phyloP scores from a whole-genome alignment of 306 rosid species.

The Cucurbita argyrosperma region DNA sequence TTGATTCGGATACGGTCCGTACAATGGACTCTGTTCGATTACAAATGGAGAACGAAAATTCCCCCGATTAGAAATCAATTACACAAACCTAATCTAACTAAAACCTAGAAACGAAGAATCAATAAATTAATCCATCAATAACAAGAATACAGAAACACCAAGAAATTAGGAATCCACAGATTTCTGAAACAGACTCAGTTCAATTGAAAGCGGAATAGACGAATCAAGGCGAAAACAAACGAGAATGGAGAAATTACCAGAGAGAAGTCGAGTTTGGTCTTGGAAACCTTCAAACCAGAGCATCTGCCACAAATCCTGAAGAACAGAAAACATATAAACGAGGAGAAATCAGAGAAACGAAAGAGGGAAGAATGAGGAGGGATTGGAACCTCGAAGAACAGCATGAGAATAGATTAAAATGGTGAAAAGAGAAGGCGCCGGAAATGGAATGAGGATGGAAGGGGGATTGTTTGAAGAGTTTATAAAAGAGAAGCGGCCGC shows the following conservation, averaged over 20 bases:
- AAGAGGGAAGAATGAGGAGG: no score
- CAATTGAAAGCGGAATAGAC: neutral
- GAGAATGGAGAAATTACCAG: conserved; percentile 30
- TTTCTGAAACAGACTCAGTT: neutral
- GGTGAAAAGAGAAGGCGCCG: neutral
- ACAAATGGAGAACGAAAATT: neutral
- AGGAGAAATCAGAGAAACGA: no score
- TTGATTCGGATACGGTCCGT: conserved; percentile 28
- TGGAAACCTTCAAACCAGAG: conserved; percentile 20
- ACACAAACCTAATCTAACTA: neutral
- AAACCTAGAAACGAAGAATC: neutral
- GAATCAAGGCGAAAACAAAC: no score
- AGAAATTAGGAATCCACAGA: neutral
- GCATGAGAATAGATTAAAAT: no score
- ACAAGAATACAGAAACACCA: neutral
- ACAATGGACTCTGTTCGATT: conserved; percentile 14
- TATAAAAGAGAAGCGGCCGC: neutral
- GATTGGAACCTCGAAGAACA: no score
- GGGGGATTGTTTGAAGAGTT: no score
- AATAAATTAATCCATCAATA: neutral
- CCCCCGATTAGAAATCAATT: neutral
- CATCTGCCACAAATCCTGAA: conserved; percentile 56
- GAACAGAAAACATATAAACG: neutral
- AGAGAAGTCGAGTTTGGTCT: conserved; percentile 9
- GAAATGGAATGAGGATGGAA: neutral